Base-by-base conservation (phyloP, 202 grass and related monocot species). In the Dendrocalamus latiflorus region DNA sequence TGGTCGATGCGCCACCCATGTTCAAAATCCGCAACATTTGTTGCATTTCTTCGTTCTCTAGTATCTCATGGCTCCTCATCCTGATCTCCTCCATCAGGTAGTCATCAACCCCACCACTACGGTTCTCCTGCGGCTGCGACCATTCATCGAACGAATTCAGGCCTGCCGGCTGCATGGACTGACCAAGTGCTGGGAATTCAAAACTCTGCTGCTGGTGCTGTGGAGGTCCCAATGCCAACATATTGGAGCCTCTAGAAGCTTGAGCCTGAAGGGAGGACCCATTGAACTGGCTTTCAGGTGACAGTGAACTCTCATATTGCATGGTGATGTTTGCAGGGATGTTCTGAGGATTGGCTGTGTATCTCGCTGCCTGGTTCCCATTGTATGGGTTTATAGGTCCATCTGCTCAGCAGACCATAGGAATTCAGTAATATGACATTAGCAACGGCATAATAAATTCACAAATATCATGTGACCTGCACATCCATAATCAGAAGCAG, bases 11-110 rank as follows among this genome's bases (percentile, higher is more conserved):
- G 12, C 93, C 93, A 65, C 88, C 90, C 88, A 90, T 94, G 76
- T 43, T 94, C 74, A 97, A 60, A 61, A 94, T 72, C 51, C 89
- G 85, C 61, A 97, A 72, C 80, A 97, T 91, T 15, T 94, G 87
- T 41, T 97, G 94, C 94, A 97, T 97, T 18, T 97, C 94, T 43
- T 94, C 94, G 47, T 97, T 91, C 63, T 94, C 94, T 22, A 97
- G 68, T 79, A 97, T 97, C 82, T 97, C 87, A 58, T 97, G 89
- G 68, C 94, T 97, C 54, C 87, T 84, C 89, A 91, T 87, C 57
- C 94, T 89, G 66, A 97, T 97, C 84, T 94, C 94, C 83, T 97
- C 94, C 91, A 92, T 93, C 79, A 91, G 67, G 58, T 91, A 91
- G 86, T 90, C 93, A 50, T 97, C 94, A 81, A 90, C 91, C 36